Percentiles rank a stretch among this genome's conserved stretches.
These are phyloP conservation scores for Russula virescens DNA, from an alignment of 768 basidiomycete species.

Conservation along the genomic window DNA sequence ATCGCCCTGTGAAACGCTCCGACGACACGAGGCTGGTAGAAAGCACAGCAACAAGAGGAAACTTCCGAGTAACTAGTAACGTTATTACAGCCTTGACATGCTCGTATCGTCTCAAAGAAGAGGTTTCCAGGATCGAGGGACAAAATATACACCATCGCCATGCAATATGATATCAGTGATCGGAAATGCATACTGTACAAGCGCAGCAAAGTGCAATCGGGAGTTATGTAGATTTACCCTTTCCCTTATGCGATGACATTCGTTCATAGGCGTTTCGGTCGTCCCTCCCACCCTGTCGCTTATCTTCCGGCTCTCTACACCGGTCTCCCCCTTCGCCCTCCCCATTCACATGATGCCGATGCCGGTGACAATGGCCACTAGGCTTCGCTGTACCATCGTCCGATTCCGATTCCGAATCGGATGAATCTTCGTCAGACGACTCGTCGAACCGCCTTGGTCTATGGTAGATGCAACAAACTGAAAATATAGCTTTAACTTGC, in stretches of 20 bases:
- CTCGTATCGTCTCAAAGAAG: neutral
- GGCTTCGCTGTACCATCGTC: slow-evolving; percentile 15
- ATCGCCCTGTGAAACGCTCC: no score
- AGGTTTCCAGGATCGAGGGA: no score
- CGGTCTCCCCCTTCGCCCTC: neutral
- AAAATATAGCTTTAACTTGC: no score
- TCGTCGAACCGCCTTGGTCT: slow-evolving; percentile 76
- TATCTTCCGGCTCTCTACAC: neutral
- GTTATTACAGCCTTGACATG: neutral
- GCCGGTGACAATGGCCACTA: slow-evolving; percentile 4
- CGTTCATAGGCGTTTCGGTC: slow-evolving; percentile 19
- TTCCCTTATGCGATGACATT: slow-evolving; percentile 13
- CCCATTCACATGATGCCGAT: slow-evolving; percentile 2
- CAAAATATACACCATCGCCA: no score
- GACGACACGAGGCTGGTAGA: no score
- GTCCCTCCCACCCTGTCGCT: neutral
- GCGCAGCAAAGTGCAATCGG: no score
- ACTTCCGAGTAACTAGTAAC: neutral
- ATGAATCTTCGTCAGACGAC: slow-evolving; percentile 61
- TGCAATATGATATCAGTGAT: no score
- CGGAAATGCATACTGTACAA: no score
- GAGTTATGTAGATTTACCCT: slow-evolving; percentile 8
- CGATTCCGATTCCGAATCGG: slow-evolving; percentile 38
- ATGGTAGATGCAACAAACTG: slow-evolving; percentile 96
- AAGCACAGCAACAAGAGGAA: no score